Evolutionary conservation across 1,139 yeast species (phyloP), one percentile per base, ranked within the genome.

Genomic region (Blastobotrys petasosporus): DNA sequence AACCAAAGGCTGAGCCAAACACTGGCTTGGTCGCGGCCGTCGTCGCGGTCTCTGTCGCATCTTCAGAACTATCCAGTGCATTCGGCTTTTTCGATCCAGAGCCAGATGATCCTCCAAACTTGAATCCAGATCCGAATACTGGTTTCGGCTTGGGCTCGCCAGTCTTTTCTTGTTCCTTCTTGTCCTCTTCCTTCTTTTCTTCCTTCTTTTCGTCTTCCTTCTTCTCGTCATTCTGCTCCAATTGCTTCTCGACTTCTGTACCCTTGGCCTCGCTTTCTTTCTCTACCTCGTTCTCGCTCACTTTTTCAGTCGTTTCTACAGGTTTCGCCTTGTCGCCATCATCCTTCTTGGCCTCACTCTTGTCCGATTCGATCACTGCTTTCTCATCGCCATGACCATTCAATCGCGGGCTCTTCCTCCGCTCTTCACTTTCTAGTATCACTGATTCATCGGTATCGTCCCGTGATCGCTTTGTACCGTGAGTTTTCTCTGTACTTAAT

Each of bases 61-160:
- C 44, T 6, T 47, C 35, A 12, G 35, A 11, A 15, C 34, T 25
- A 23, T 33, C 48, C 30, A 45, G 44, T 17, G 45, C 36, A 31
- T 39, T 36, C 30, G 20, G 39, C 16, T 44, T 42, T 8, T 41
- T 29, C 1, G 36, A 15, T n/a, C 31, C 35, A 2, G 38, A 17
- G 17, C 46, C 46, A 31, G 42, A 42, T 12, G 49, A 25, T 2
- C 69, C 54, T 32, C 69, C 67, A 20, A 68, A 63, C 35, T 56
- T 51, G 49, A 61, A 47, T 47, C 48, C 48, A 4, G 51, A 46
- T 3, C 55, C 55, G 42, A 53, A 53, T 4, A 50, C 52, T 20
- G 51, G 46, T 28, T 37, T 43, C 30, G 32, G 29, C 23, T 28
- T 28, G 23, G 32, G 17, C 32, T 47, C 25, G 16, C 35, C 35